These are phyloP conservation scores for Pseudocercospora macadamiae DNA, from an alignment of 2,329 filamentous ascomycete genomes.

Conservation along the genomic window DNA sequence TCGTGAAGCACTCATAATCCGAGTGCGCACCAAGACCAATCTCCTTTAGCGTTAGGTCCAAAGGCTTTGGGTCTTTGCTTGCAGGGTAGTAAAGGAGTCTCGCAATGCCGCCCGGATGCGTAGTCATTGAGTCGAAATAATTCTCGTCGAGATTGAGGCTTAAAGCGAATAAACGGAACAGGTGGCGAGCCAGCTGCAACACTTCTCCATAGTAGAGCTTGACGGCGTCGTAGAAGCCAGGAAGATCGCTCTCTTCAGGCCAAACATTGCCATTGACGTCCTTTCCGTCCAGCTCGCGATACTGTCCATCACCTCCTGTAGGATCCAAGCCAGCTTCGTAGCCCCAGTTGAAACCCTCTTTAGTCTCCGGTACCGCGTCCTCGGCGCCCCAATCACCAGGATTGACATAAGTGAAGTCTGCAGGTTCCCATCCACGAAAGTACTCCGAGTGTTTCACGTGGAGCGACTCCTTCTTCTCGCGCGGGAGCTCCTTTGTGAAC, in stretches of 20 bases:
- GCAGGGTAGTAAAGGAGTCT: slow-evolving; percentile 46
- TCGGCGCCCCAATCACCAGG: slow-evolving; percentile 36
- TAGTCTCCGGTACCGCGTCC: slow-evolving; percentile 40
- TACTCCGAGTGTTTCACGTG: slow-evolving; percentile 45
- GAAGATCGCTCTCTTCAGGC: slow-evolving; percentile 44
- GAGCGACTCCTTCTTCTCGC: slow-evolving; percentile 42
- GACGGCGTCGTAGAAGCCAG: slow-evolving; percentile 43
- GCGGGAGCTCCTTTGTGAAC: slow-evolving; percentile 40
- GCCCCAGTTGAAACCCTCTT: slow-evolving; percentile 49
- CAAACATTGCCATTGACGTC: slow-evolving; percentile 43
- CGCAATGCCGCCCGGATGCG: slow-evolving; percentile 45
- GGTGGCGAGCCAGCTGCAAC: slow-evolving; percentile 43
- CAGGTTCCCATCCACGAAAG: slow-evolving; percentile 47
- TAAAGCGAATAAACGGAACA: slow-evolving; percentile 47
- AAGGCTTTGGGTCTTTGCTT: slow-evolving; percentile 30
- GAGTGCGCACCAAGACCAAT: slow-evolving; percentile 45
- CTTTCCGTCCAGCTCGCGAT: slow-evolving; percentile 46
- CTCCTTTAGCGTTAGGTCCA: slow-evolving; percentile 23
- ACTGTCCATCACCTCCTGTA: slow-evolving; percentile 46
- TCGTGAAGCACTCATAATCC: slow-evolving; percentile 38
- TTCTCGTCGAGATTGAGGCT: slow-evolving; percentile 42
- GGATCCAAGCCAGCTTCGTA: slow-evolving; percentile 46
- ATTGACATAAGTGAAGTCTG: slow-evolving; percentile 45
- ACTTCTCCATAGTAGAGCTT: slow-evolving; percentile 44
- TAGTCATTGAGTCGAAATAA: slow-evolving; percentile 46